Base-by-base conservation (phyloP, 768 basidiomycete genomes). In the Boletales sp. region DNA sequence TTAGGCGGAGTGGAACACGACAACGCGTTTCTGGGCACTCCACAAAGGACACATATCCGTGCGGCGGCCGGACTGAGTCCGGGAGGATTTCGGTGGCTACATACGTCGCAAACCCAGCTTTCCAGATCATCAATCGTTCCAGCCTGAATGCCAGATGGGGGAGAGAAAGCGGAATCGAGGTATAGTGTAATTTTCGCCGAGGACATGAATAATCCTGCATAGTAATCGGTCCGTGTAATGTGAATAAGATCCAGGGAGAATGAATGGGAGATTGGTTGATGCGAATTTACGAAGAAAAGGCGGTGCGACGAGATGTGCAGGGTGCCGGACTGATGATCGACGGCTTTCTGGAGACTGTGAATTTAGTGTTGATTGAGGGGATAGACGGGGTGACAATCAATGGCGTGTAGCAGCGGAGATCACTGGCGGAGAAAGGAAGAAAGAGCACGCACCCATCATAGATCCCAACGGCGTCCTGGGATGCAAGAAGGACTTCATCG, bases 41-140 rank as follows among this genome's bases (percentile, higher is more conserved):
- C 94, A 58, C 94, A 97, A 13, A 96, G 75, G 8, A 72, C 74
- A 62, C 94, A 96, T 60, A 84, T 73, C n/a, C 74, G 75, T 3
- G 86, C 77, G 17, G 81, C 80, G 2, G 80, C 72, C 15, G 85
- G 84, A 63, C 85, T 88, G 32, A 83, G 73, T 2, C 87, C 87
- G 31, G 86, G 84, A 3, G 86, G 79, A 67, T 95, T 96, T 30
- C 80, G 79, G 61, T 84, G 86, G 30, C 80, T 88, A 66, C 94
- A 98, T n/a, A 97, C 86, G 35, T 82, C 80, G 59, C 94, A 97
- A 63, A 85, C 78, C 93, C 92, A 94, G 51, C 72, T 82, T 50
- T 77, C 78, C 45, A 72, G 75, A 2, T 56, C 62, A n/a, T 66
- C 61, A 59, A 66, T 65, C 53, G 57, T 39, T 30, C 64, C 58